A percentile compares a stretch with the other conserved stretches of the same genome.
These are phyloP conservation scores for Melampsora larici-populina DNA, from an alignment of 1,284 basidiomycete genomes.

Conservation along the genomic window DNA sequence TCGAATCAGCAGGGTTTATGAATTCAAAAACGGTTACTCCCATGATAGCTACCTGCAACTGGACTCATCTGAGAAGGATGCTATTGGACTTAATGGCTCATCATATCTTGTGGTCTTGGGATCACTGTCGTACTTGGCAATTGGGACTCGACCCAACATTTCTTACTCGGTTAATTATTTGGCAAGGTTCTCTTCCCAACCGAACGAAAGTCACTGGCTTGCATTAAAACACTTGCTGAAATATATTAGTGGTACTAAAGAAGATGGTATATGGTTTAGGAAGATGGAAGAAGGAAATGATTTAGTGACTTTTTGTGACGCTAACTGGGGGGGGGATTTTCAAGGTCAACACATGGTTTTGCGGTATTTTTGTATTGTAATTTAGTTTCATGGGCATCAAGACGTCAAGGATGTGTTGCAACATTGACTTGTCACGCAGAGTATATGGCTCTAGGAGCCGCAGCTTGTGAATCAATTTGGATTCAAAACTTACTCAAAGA, in stretches of 20 bases:
- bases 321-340: background rate
- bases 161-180: background rate
- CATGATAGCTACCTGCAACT: background rate
- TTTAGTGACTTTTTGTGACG: background rate
- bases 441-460: background rate
- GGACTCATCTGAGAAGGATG: background rate
- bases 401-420: background rate
- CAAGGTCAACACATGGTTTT: background rate
- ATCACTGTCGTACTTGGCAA: no score
- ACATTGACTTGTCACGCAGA: background rate
- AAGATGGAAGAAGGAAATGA: background rate
- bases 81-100: background rate
- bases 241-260: background rate
- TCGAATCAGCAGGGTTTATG: background rate
- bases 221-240: conserved; percentile 6
- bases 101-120: background rate
- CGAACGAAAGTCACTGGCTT: background rate
- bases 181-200: background rate
- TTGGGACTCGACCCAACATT: conserved; percentile 10
- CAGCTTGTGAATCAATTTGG: background rate
- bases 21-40: background rate
- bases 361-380: background rate
- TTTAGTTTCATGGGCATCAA: background rate
- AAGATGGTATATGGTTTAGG: background rate
- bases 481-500: background rate